A percentile compares a stretch with the other conserved stretches of the same genome.
phyloP scores from a whole-genome alignment of 495 filamentous ascomycete species.

The Bryoglossum gracile region DNA sequence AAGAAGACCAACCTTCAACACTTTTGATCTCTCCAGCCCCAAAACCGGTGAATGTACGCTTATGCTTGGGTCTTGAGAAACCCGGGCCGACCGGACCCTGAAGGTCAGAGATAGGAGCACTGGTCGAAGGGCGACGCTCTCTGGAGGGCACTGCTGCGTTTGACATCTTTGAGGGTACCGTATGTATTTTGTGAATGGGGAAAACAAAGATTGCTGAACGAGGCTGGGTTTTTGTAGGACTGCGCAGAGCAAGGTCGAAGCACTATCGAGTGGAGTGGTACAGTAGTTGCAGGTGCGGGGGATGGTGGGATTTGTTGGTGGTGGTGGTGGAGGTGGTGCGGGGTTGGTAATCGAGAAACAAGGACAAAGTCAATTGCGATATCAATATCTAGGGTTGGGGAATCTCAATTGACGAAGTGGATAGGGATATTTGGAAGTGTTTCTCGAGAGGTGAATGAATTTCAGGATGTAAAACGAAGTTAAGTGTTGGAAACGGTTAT shows the following conservation, averaged over 20 bases:
- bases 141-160: constrained; percentile 27
- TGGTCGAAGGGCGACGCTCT: constrained; percentile 68
- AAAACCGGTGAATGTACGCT: constrained; percentile 87
- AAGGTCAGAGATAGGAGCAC: constrained; percentile 75
- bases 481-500: no score
- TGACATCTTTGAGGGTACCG: no score
- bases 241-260: not conserved
- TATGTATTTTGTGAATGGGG: not conserved
- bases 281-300: not conserved
- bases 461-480: no score
- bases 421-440: no score
- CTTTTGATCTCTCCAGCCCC: constrained; percentile 84
- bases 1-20: constrained; percentile 58
- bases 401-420: no score
- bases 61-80: constrained; percentile 82
- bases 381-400: not conserved
- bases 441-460: no score
- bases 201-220: not conserved
- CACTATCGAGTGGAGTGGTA: not conserved
- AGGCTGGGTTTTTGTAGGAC: not conserved
- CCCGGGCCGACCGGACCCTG: constrained; percentile 70
- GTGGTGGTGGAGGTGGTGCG: constrained; percentile 1
- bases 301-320: not conserved
- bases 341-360: not conserved
- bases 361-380: not conserved